Evolutionary conservation across 2,329 filamentous ascomycete genomes (phyloP).

Genomic region (Ophiocordyceps australis): DNA sequence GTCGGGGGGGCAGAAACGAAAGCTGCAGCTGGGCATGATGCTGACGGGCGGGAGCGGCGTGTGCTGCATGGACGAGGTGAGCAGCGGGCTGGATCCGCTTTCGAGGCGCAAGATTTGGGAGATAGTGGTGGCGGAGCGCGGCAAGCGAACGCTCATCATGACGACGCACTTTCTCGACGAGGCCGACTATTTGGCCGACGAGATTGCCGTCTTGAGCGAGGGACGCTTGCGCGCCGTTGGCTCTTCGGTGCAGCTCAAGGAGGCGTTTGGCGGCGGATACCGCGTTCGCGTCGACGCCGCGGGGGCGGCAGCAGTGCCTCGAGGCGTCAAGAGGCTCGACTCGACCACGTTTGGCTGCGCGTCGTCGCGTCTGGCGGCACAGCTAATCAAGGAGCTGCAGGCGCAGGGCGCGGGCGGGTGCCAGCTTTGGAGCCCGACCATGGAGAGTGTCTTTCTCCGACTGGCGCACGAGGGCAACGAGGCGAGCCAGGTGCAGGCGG

Average conservation of each 20-base stretch:
- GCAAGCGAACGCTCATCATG: constrained; percentile 63
- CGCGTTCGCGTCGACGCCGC: constrained; percentile 52
- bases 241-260: constrained; percentile 73
- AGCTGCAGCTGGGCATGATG: constrained; percentile 89
- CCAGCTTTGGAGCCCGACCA: constrained; percentile 72
- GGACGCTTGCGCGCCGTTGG: constrained; percentile 68
- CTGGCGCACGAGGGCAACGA: constrained; percentile 62
- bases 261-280: constrained; percentile 68
- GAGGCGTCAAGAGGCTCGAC: constrained; percentile 46
- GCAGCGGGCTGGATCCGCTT: constrained; percentile 71
- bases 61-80: constrained; percentile 85
- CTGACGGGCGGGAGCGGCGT: constrained; percentile 76
- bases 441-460: constrained; percentile 83
- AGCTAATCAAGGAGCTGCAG: constrained; percentile 54
- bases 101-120: constrained; percentile 87
- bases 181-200: constrained; percentile 74
- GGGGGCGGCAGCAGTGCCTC: no score
- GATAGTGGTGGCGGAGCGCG: constrained; percentile 72
- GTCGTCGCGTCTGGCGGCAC: constrained; percentile 50
- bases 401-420: constrained; percentile 52
- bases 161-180: constrained; percentile 93
- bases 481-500: constrained; percentile 1
- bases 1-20: constrained; percentile 82
- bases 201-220: constrained; percentile 76
- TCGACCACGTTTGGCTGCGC: constrained; percentile 55